A percentile compares a stretch with the other conserved stretches of the same genome.
Evolutionary conservation across 257 asterid species (phyloP).

Genomic region (Coffea canephora): DNA sequence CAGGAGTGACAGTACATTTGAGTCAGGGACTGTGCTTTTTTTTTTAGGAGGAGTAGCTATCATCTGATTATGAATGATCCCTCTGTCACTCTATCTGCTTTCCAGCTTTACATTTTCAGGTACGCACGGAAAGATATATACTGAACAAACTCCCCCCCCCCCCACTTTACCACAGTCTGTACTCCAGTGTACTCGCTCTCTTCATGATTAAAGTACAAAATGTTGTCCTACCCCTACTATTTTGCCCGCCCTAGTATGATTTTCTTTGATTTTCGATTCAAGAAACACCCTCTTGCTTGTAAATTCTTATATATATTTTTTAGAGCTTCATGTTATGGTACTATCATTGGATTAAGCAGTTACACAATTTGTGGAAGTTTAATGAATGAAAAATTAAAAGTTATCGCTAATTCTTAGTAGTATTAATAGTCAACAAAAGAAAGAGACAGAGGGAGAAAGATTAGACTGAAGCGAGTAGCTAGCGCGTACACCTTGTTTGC

Average conservation of each 20-base stretch:
- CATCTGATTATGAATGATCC: slow-evolving; percentile 15
- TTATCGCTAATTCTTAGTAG: too few relatives aligned
- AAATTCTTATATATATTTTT: background rate
- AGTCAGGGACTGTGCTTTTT: too few relatives aligned
- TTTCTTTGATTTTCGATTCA: too few relatives aligned
- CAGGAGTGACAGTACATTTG: too few relatives aligned
- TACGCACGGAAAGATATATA: slow-evolving; percentile 29
- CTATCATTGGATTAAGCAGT: slow-evolving; percentile 7
- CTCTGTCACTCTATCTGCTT: slow-evolving; percentile 3
- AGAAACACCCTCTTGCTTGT: too few relatives aligned
- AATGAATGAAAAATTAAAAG: slow-evolving; percentile 4
- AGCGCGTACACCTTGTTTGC: slow-evolving; percentile 63
- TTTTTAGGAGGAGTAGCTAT: slow-evolving; percentile 3
- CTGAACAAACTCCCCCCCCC: background rate
- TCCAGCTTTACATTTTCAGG: slow-evolving; percentile 18
- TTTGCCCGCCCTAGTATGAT: background rate
- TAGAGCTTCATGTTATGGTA: background rate
- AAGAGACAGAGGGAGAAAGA: too few relatives aligned
- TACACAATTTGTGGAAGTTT: slow-evolving; percentile 8
- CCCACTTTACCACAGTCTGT: background rate
- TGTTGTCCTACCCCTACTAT: background rate
- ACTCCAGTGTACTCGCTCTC: background rate
- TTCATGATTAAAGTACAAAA: background rate
- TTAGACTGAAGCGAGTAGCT: too few relatives aligned
- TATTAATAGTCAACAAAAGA: too few relatives aligned